Conservation (phyloP, 176 grass and related monocot species). For the Lolium perenne region DNA sequence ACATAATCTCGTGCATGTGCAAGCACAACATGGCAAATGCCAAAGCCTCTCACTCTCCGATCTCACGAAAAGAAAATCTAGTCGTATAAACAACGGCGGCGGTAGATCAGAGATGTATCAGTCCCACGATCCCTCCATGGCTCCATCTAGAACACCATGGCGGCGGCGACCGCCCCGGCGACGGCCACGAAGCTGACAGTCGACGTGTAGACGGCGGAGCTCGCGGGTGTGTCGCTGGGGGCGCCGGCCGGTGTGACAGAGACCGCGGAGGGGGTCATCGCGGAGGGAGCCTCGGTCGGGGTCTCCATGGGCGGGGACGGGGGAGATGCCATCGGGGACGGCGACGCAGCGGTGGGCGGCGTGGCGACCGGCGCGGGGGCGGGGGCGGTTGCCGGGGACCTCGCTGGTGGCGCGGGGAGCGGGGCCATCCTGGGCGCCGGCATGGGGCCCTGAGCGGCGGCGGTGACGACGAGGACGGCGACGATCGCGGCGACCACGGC, state of each 20-base stretch:
- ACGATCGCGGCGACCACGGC: constrained; percentile 36
- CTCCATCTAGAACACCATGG: constrained; percentile 51
- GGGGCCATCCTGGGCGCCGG: constrained; percentile 53
- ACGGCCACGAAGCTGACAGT: constrained; percentile 44
- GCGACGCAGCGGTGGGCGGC: constrained; percentile 16
- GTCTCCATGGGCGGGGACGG: constrained; percentile 28
- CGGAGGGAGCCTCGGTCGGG: constrained; percentile 34
- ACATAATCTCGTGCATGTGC: neutral
- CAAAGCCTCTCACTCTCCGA: neutral
- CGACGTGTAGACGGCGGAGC: constrained; percentile 9
- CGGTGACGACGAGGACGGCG: constrained; percentile 41
- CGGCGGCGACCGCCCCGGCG: constrained; percentile 47
- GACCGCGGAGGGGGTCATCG: constrained; percentile 10
- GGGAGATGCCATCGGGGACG: constrained; percentile 45
- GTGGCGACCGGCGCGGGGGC: constrained; percentile 35
- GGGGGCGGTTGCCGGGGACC: constrained; percentile 39
- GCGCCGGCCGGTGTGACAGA: constrained; percentile 5
- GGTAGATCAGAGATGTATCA: neutral
- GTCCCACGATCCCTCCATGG: neutral
- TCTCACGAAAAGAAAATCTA: neutral
- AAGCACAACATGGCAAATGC: neutral
- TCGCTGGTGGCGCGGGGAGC: constrained; percentile 40
- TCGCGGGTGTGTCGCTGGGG: neutral
- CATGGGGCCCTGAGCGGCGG: constrained; percentile 47
- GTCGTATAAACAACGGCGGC: constrained; percentile 6